Base-by-base conservation (phyloP, 1,284 basidiomycete species). In the Malassezia equina region DNA sequence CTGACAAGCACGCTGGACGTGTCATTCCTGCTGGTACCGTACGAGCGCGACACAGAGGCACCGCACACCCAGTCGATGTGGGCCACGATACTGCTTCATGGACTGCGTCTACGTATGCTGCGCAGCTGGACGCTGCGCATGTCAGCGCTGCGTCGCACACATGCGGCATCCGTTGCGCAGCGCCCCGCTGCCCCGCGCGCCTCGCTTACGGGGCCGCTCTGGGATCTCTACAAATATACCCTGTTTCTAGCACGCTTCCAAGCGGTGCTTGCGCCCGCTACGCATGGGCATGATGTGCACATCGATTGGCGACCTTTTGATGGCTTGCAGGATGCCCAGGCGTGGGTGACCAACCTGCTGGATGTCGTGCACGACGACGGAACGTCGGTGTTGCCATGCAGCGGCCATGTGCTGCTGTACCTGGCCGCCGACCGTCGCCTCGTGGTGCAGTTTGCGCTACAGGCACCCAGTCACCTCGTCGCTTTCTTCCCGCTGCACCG, bases 171-270 rank as follows among this genome's bases (percentile, higher is more conserved):
- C 7, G n/a, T 29, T 21, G 28, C 47, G 39, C 36, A 11, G 25
- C 28, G 13, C 9, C 19, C 29, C 12, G 31, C 9, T 1, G 9
- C 34, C 8, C 21, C 43, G 19, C 54, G 55, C 15, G 19, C 39
- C 2, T 25, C 29, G 6, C 45, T 57, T 1, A 36, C 42, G 29
- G 49, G 39, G 13, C 55, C 55, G 23, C 28, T 57, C 7, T 57
- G 55, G 55, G 40, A 47, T 17, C 43, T 57, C 21, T 57, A 52
- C 43, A 19, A 52, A 43, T 57, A 57, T 57, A 52, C 55, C 49
- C 55, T 57, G n/a, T 57, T 36, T 40, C 50, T 57, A n/a, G 12
- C 42, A 19, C 42, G 49, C n/a, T 45, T 57, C 21, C 55, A 43
- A 15, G n/a, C 34, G 5, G 33, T 42, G 29, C 41, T 56, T 4